phyloP scores from a whole-genome alignment of 2,329 filamentous ascomycete species.

The Alternaria triticina region DNA sequence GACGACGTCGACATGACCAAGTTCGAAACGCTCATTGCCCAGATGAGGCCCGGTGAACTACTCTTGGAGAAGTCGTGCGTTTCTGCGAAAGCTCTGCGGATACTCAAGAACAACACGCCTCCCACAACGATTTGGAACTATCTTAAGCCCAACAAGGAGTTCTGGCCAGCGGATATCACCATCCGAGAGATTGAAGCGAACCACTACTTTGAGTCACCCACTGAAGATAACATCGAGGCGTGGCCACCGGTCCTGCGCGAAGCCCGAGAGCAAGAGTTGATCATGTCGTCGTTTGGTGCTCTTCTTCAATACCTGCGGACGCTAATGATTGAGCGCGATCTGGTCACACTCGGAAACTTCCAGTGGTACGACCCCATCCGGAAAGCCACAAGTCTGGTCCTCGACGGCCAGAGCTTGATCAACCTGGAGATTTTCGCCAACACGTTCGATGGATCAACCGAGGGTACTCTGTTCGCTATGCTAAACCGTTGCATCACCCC shows the following conservation, averaged over 20 bases:
- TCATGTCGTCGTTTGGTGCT: conserved; percentile 91
- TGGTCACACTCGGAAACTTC: conserved; percentile 91
- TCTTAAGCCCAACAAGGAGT: conserved; percentile 84
- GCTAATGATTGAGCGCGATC: conserved; percentile 85
- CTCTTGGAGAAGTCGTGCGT: conserved; percentile 83
- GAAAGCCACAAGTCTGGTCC: conserved; percentile 84
- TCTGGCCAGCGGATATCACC: conserved; percentile 85
- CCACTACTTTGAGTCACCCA: conserved; percentile 75
- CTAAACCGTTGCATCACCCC: conserved; percentile 95
- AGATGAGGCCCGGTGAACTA: conserved; percentile 86
- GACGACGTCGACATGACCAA: conserved; percentile 94
- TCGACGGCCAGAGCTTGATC: conserved; percentile 95
- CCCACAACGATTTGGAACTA: conserved; percentile 96
- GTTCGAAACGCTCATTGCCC: conserved; percentile 95
- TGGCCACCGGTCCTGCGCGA: conserved; percentile 81
- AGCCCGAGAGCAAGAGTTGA: conserved; percentile 75
- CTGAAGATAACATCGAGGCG: conserved; percentile 64
- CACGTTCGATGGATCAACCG: conserved; percentile 80
- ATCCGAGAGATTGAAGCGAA: conserved; percentile 79
- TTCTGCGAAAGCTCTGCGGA: conserved; percentile 87
- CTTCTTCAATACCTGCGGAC: conserved; percentile 82
- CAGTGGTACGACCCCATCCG: conserved; percentile 90
- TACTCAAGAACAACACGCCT: conserved; percentile 93
- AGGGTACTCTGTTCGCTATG: conserved; percentile 88
- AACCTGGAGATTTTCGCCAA: conserved; percentile 98